These are phyloP conservation scores for Ophiostoma quercus DNA, from an alignment of 2,329 filamentous ascomycete species.

Conservation along the genomic window DNA sequence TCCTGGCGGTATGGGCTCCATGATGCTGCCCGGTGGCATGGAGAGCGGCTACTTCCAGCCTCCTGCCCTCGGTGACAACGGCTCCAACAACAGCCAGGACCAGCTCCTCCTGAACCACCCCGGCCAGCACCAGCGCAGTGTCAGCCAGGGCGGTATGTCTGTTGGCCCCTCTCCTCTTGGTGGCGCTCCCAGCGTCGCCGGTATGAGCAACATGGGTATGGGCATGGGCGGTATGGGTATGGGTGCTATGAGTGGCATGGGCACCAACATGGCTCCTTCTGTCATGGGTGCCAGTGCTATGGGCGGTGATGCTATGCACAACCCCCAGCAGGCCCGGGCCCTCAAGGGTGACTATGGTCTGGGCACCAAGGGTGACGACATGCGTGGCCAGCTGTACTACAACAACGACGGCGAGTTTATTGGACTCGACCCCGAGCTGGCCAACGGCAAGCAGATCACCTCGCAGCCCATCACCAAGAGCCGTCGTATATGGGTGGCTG, in stretches of 20 bases:
- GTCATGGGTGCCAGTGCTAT: slow-evolving; percentile 36
- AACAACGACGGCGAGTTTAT: slow-evolving; percentile 63
- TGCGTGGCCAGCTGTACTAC: slow-evolving; percentile 69
- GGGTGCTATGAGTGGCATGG: slow-evolving; percentile 29
- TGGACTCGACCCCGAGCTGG: slow-evolving; percentile 71
- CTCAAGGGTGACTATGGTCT: slow-evolving; percentile 80
- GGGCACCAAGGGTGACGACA: slow-evolving; percentile 76
- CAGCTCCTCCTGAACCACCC: slow-evolving; percentile 55
- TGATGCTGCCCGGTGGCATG: slow-evolving; percentile 50
- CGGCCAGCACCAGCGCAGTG: slow-evolving; percentile 47
- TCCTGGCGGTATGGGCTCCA: slow-evolving; percentile 31
- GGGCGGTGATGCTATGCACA: slow-evolving; percentile 39
- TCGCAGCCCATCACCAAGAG: slow-evolving; percentile 58
- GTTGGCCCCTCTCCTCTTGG: slow-evolving; percentile 35
- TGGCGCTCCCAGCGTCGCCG: slow-evolving; percentile 23
- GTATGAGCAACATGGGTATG: slow-evolving; percentile 37
- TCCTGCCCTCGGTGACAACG: slow-evolving; percentile 44
- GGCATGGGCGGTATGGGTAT: slow-evolving; percentile 35
- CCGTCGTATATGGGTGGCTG: slow-evolving; percentile 70
- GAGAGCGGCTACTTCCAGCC: slow-evolving; percentile 76
- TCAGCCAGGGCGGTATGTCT: slow-evolving; percentile 49
- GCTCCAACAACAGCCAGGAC: slow-evolving; percentile 64
- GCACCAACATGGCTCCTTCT: slow-evolving; percentile 46
- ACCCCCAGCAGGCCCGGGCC: slow-evolving; percentile 51
- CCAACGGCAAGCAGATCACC: slow-evolving; percentile 69